Evolutionary conservation across 2,329 filamentous ascomycete species (phyloP), one percentile per base, ranked within the genome.

Genomic region (Monosporascus sp.): DNA sequence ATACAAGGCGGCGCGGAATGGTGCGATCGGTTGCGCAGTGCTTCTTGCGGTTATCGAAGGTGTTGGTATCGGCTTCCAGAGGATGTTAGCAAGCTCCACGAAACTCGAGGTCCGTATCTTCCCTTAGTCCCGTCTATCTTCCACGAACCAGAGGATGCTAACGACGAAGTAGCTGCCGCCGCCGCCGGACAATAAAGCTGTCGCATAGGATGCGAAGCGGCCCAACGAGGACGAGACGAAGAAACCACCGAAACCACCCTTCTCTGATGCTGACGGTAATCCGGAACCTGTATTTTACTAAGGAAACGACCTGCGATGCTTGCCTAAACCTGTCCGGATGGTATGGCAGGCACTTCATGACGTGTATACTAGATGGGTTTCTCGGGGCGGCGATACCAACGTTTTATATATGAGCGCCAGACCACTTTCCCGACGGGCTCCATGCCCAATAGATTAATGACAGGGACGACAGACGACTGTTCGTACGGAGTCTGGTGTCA

Each of bases 21-120:
- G 90, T 56, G 94, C 94, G 58, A 97, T 99, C 66, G 94, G 93
- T 62, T 97, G 94, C 72, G 94, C 90, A 25, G 89, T 96, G 60
- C 82, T 99, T 66, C 79, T 99, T 46, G 94, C 90, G 49, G 93
- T 99, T 60, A 97, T 99, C 59, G 93, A 99, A 74, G 93, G 94
- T 65, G 94, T 97, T 52, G 93, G 93, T 64, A 97, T 99, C 68
- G 92, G 89, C 8, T 93, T 97, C 77, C 88, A 91, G 72, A 87
- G 92, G 72, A 91, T 96, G 87, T 89, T 96, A 82, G 89, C 92
- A 37, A 89, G 91, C 59, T 88, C 87, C 71, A 96, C 90, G 59
- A 87, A 87, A 75, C 77, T 96, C 63, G 90, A 96, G 75, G 85
- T 87, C 65, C 62, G 76, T 70, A 39, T 50, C 27, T 20, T 15